A percentile compares a stretch with the other conserved stretches of the same genome.
Conservation (phyloP, 257 asterid genomes). For the Misopates orontium region DNA sequence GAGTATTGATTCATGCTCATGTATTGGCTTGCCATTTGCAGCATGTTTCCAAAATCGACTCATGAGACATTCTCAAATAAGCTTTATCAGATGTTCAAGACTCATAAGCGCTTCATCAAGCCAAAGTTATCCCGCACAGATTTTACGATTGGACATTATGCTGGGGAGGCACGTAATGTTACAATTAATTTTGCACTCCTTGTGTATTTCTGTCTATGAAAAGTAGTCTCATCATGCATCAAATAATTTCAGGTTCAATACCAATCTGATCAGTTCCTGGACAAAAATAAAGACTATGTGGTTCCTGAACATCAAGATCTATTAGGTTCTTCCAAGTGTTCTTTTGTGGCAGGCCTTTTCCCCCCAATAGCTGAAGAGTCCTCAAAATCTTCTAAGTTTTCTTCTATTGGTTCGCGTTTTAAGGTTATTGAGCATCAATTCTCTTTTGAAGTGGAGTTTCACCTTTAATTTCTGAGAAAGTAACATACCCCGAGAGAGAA, state of each 20-base stretch:
- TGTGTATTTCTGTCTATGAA: slow-evolving; percentile 22
- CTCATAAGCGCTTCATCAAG: slow-evolving; percentile 85
- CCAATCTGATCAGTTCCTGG: slow-evolving; percentile 91
- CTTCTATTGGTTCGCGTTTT: slow-evolving; percentile 97
- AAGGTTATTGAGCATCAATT: slow-evolving; percentile 56
- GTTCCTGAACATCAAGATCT: slow-evolving; percentile 97
- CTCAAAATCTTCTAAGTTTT: slow-evolving; percentile 87
- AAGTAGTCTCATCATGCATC: slow-evolving; percentile 28
- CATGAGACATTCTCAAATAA: slow-evolving; percentile 94
- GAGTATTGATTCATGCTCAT: slow-evolving; percentile 25
- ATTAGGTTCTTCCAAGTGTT: slow-evolving; percentile 76
- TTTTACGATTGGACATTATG: slow-evolving; percentile 85
- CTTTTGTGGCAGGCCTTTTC: slow-evolving; percentile 96
- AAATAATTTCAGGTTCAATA: slow-evolving; percentile 76
- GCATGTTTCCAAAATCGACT: slow-evolving; percentile 99
- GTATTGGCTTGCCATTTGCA: slow-evolving; percentile 42
- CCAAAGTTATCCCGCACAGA: slow-evolving; percentile 97
- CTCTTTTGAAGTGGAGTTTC: background rate
- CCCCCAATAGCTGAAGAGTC: slow-evolving; percentile 82
- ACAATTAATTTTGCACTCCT: slow-evolving; percentile 11
- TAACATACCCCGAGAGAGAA: slow-evolving; percentile 5
- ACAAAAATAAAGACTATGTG: slow-evolving; percentile 97
- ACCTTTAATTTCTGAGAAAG: too few relatives aligned
- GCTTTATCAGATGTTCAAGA: slow-evolving; percentile 92
- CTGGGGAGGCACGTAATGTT: slow-evolving; percentile 83